A percentile compares a stretch with the other conserved stretches of the same genome.
These are phyloP conservation scores for Auriscalpium microsporum DNA, from an alignment of 768 basidiomycete genomes.

Conservation along the genomic window DNA sequence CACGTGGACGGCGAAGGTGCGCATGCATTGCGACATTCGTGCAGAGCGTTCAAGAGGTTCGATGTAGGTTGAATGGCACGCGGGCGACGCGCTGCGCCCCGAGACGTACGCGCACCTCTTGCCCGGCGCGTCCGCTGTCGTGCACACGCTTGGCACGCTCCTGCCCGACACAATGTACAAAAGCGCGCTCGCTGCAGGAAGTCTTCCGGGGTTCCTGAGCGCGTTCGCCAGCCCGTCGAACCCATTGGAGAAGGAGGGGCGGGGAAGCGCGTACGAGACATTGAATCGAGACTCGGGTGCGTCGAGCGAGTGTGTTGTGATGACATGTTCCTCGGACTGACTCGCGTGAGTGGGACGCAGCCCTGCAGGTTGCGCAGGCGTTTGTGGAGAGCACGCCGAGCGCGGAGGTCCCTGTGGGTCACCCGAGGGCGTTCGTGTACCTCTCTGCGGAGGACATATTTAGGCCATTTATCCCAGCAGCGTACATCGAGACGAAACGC, in stretches of 20 bases:
- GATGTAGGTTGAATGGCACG: constrained; percentile 76
- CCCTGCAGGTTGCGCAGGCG: constrained; percentile 69
- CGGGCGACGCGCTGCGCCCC: constrained; percentile 75
- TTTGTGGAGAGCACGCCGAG: constrained; percentile 43
- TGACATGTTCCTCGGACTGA: constrained; percentile 2
- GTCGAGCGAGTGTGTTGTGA: constrained; percentile 18
- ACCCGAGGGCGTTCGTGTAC: constrained; percentile 74
- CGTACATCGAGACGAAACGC: constrained; percentile 93
- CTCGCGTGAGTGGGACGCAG: constrained; percentile 27
- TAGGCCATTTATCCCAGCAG: constrained; percentile 73
- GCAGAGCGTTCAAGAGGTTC: constrained; percentile 1
- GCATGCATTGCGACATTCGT: constrained; percentile 8
- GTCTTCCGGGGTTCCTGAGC: constrained; percentile 33
- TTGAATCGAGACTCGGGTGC: constrained; percentile 88
- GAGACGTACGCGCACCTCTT: constrained; percentile 64
- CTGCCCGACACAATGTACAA: constrained; percentile 82
- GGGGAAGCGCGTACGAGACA: constrained; percentile 53
- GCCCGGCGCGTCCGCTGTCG: constrained; percentile 61
- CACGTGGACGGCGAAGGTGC: constrained; percentile 74
- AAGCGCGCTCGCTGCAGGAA: constrained; percentile 47
- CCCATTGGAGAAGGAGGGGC: constrained; percentile 45
- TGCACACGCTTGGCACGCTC: constrained; percentile 90
- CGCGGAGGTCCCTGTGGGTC: constrained; percentile 16
- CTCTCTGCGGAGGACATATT: constrained; percentile 93
- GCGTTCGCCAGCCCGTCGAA: constrained; percentile 46